These are phyloP conservation scores for Botrytis deweyae DNA, from an alignment of 2,329 filamentous ascomycete species.

Conservation along the genomic window DNA sequence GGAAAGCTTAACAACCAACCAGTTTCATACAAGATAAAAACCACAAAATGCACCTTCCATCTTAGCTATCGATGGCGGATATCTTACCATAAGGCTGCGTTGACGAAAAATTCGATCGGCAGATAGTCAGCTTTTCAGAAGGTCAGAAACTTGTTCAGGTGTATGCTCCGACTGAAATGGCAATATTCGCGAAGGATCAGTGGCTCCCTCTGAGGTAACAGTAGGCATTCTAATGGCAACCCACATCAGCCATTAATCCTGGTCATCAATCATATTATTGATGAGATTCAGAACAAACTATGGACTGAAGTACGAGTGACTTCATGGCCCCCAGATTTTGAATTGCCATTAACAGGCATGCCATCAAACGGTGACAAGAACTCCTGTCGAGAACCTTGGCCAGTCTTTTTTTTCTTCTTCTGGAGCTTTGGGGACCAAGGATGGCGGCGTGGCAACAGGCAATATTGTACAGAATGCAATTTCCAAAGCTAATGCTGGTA, in stretches of 20 bases:
- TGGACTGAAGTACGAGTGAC: not conserved
- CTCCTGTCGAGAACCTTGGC: not conserved
- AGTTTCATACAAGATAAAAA: conserved; percentile 6
- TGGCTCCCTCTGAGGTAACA: not conserved
- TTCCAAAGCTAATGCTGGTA: not conserved
- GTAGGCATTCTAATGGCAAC: not conserved
- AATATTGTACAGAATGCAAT: not conserved
- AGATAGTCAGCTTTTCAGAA: not conserved
- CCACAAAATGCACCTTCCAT: conserved; percentile 1
- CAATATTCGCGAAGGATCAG: conserved; percentile 2
- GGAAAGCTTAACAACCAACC: conserved; percentile 13
- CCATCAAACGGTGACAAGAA: not conserved
- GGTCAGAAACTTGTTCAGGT: not conserved
- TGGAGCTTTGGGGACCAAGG: not conserved
- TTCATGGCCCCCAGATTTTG: conserved; percentile 2
- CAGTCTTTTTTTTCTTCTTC: not conserved
- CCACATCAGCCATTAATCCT: not conserved
- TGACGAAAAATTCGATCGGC: conserved; percentile 9
- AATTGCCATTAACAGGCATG: not conserved
- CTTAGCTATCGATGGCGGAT: conserved; percentile 1
- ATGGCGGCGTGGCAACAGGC: conserved; percentile 6
- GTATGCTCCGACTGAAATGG: not conserved
- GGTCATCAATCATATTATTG: not conserved
- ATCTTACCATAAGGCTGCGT: conserved; percentile 20
- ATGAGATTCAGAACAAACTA: not conserved